These are phyloP conservation scores for Platanus orientalis DNA, from an alignment of 164 flowering plant species.

Conservation along the genomic window DNA sequence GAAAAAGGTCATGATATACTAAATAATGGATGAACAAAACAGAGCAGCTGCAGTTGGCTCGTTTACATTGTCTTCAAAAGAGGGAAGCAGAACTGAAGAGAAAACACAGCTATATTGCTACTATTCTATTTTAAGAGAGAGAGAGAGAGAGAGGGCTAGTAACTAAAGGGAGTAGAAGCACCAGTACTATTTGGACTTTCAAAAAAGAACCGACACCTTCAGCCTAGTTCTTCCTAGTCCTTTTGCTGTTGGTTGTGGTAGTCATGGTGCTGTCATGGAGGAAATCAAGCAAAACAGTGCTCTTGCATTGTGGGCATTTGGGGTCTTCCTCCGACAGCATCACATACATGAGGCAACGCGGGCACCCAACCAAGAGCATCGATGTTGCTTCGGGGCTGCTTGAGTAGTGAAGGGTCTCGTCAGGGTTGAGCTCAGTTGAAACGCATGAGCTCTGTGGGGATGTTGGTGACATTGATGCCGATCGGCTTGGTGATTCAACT, in stretches of 20 bases:
- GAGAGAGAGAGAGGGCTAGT: neutral
- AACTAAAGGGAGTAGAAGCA: neutral
- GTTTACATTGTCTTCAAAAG: too few relatives aligned
- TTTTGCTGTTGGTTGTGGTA: slow-evolving; percentile 15
- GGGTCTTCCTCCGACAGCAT: slow-evolving; percentile 75
- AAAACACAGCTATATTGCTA: slow-evolving; percentile 4
- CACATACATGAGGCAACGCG: slow-evolving; percentile 80
- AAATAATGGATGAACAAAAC: too few relatives aligned
- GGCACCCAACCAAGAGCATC: slow-evolving; percentile 83
- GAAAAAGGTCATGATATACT: too few relatives aligned
- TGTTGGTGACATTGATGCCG: slow-evolving; percentile 46
- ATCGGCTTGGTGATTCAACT: slow-evolving; percentile 32
- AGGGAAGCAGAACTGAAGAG: neutral
- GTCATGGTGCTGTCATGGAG: slow-evolving; percentile 28
- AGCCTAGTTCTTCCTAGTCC: slow-evolving; percentile 24
- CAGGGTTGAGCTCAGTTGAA: slow-evolving; percentile 60
- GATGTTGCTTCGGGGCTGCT: slow-evolving; percentile 63
- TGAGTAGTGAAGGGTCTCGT: slow-evolving; percentile 24
- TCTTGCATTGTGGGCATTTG: slow-evolving; percentile 82
- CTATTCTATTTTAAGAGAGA: slow-evolving; percentile 1
- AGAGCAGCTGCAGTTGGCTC: too few relatives aligned
- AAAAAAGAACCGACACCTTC: neutral
- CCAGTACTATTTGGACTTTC: slow-evolving; percentile 2
- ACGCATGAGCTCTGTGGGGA: slow-evolving; percentile 82
- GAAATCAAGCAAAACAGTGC: slow-evolving; percentile 77